Conservation (phyloP, 1,139 yeast species). For the Yamadazyma dendronema region DNA sequence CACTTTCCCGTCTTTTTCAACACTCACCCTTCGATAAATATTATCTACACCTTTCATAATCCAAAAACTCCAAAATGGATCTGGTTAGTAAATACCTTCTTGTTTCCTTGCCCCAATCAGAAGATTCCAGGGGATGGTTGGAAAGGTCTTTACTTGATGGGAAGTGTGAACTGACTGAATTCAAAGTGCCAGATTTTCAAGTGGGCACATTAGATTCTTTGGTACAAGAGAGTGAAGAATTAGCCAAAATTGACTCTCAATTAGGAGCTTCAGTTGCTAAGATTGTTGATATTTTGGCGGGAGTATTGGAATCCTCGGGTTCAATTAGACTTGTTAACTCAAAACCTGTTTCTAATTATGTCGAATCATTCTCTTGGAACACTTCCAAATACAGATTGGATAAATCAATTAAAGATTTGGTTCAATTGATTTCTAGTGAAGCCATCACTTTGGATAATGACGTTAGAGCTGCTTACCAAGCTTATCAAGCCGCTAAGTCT, state of each 20-base stretch:
- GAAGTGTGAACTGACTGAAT: constrained; percentile 37
- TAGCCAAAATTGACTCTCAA: constrained; percentile 76
- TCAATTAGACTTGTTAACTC: constrained; percentile 38
- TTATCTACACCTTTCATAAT: not conserved
- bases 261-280: constrained; percentile 67
- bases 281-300: constrained; percentile 66
- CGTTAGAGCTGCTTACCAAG: constrained; percentile 66
- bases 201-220: constrained; percentile 92
- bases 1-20: not conserved
- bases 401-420: constrained; percentile 75
- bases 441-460: constrained; percentile 82
- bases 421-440: constrained; percentile 68
- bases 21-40: too few relatives aligned
- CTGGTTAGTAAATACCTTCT: constrained; percentile 37
- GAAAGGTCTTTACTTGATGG: constrained; percentile 46
- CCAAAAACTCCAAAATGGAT: constrained; percentile 9
- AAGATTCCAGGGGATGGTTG: constrained; percentile 44
- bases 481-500: constrained; percentile 78
- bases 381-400: constrained; percentile 81
- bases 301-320: constrained; percentile 42
- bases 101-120: constrained; percentile 53
- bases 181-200: constrained; percentile 82
- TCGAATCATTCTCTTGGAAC: constrained; percentile 84
- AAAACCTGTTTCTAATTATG: constrained; percentile 54
- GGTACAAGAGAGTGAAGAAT: constrained; percentile 87